Conservation (phyloP, 768 basidiomycete genomes). For the Tubosaeta sp. region DNA sequence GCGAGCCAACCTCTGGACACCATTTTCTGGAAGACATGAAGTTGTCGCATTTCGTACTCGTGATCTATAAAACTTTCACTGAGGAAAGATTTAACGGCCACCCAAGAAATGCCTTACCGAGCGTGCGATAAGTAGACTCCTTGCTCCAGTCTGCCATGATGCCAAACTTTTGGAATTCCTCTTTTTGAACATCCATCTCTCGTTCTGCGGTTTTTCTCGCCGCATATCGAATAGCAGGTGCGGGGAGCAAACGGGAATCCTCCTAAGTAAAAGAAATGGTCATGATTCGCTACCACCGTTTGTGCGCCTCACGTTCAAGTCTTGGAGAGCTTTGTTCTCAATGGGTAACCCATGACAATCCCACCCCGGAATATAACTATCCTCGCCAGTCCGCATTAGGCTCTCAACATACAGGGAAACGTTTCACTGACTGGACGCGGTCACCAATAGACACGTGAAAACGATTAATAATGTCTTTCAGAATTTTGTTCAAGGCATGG, state of each 20-base stretch:
- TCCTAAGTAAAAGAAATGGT: slow-evolving; percentile 35
- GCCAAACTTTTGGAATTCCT: slow-evolving; percentile 76
- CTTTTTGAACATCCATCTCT: slow-evolving; percentile 71
- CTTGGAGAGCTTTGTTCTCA: slow-evolving; percentile 86
- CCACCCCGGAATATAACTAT: slow-evolving; percentile 94
- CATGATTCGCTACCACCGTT: neutral
- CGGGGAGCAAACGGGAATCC: slow-evolving; percentile 52
- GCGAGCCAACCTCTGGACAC: slow-evolving; percentile 64
- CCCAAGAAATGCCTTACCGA: slow-evolving; percentile 50
- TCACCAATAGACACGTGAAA: slow-evolving; percentile 76
- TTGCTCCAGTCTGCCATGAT: slow-evolving; percentile 90
- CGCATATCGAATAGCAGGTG: slow-evolving; percentile 59
- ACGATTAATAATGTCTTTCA: slow-evolving; percentile 94
- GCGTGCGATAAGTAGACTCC: slow-evolving; percentile 73
- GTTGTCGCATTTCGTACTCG: slow-evolving; percentile 82
- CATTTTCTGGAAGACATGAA: slow-evolving; percentile 83
- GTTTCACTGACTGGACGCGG: slow-evolving; percentile 69
- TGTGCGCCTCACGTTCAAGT: slow-evolving; percentile 51
- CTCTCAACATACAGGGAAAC: neutral
- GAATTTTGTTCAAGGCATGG: slow-evolving; percentile 92
- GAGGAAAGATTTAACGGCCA: neutral
- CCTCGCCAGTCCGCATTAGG: slow-evolving; percentile 1
- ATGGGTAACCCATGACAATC: slow-evolving; percentile 98
- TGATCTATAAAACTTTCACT: slow-evolving; percentile 51
- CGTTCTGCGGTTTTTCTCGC: slow-evolving; percentile 69